Conservation (phyloP, 2,329 filamentous ascomycete species). For the Calonectria crousiana region DNA sequence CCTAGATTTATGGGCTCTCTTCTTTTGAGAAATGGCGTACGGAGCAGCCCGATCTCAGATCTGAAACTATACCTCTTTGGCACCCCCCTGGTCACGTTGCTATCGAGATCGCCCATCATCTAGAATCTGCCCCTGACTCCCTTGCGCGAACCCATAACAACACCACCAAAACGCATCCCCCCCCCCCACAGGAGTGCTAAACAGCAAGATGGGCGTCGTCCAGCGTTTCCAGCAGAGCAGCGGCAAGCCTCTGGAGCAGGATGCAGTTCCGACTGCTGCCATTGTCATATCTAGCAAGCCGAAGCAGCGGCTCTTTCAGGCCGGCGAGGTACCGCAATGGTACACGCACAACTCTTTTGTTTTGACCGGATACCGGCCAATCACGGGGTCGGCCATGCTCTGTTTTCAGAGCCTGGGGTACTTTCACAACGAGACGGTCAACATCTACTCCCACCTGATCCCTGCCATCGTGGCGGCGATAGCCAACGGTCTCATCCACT, state of each 20-base stretch:
- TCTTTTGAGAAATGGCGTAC: neutral
- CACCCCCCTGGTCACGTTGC: neutral
- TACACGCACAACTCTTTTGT: constrained; percentile 22
- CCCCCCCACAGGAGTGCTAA: neutral
- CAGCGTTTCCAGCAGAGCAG: neutral
- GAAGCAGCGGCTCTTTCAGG: neutral
- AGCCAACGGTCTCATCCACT: constrained; percentile 42
- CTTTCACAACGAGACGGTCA: constrained; percentile 50
- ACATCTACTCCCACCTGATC: constrained; percentile 54
- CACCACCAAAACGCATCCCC: neutral
- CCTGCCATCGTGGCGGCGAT: constrained; percentile 52
- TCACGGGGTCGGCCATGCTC: constrained; percentile 49
- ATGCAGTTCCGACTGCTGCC: neutral
- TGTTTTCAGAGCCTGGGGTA: constrained; percentile 56
- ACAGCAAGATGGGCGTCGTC: neutral
- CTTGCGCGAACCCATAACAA: neutral
- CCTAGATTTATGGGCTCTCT: neutral
- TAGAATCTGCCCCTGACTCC: neutral
- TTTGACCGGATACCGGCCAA: constrained; percentile 53
- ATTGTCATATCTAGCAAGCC: neutral
- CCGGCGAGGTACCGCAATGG: constrained; percentile 15
- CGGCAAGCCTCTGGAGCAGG: neutral
- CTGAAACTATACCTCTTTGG: constrained; percentile 2
- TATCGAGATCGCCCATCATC: neutral
- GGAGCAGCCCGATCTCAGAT: neutral